Conservation (phyloP, 208 protist species). For the Crithidia brevicula region DNA sequence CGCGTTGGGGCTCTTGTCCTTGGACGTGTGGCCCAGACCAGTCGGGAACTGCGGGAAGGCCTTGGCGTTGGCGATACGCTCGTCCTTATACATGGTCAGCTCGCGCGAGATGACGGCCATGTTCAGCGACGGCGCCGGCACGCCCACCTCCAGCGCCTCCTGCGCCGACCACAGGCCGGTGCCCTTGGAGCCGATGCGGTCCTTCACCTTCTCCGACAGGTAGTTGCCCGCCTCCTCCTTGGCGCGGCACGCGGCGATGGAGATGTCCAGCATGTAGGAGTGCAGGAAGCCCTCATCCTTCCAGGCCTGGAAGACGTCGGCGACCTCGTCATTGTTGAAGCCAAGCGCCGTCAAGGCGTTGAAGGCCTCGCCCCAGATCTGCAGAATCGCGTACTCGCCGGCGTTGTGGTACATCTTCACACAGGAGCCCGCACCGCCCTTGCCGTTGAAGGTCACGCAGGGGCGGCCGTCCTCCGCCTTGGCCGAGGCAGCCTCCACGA, state of each 20-base stretch:
- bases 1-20: slow-evolving; percentile 60
- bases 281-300: slow-evolving; percentile 93
- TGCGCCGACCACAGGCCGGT: slow-evolving; percentile 97
- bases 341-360: slow-evolving; percentile 90
- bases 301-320: slow-evolving; percentile 94
- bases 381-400: slow-evolving; percentile 99
- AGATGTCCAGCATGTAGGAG: slow-evolving; percentile 99
- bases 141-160: slow-evolving; percentile 93
- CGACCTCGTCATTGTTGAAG: slow-evolving; percentile 94
- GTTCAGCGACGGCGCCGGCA: slow-evolving; percentile 92
- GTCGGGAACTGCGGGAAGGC: slow-evolving; percentile 37
- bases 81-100: slow-evolving; percentile 92
- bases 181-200: slow-evolving; percentile 97
- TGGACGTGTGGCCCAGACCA: slow-evolving; percentile 15
- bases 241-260: slow-evolving; percentile 93
- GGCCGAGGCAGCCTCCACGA: slow-evolving; percentile 96
- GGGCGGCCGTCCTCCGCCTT: slow-evolving; percentile 94
- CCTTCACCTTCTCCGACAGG: slow-evolving; percentile 96
- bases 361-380: slow-evolving; percentile 97
- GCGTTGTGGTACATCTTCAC: slow-evolving; percentile 99
- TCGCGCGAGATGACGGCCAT: slow-evolving; percentile 94
- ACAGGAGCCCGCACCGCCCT: slow-evolving; percentile 97
- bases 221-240: slow-evolving; percentile 88
- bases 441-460: slow-evolving; percentile 96
- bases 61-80: slow-evolving; percentile 86